phyloP scores from a whole-genome alignment of 306 rosid species.

The Pterocarpus santalinus region DNA sequence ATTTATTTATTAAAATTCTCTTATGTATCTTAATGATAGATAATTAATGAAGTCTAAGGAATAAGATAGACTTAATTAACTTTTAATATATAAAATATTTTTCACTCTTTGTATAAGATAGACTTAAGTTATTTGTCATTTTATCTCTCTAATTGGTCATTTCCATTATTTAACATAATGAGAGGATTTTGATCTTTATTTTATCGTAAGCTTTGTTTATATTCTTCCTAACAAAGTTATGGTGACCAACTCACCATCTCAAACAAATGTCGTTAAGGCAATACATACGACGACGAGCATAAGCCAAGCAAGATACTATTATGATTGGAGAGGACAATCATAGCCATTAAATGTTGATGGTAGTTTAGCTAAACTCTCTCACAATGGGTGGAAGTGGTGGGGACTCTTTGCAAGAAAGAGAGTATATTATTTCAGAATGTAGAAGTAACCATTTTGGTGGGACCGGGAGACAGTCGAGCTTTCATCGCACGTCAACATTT shows the following conservation, averaged over 20 bases:
- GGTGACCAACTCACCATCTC: not conserved
- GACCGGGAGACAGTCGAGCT: no score
- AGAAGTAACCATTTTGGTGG: no score
- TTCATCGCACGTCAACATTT: no score
- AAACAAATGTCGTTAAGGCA: no score
- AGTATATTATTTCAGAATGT: no score
- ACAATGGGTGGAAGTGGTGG: not conserved
- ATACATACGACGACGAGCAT: not conserved
- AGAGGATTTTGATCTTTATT: not conserved
- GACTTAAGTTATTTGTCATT: not conserved
- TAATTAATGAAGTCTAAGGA: no score
- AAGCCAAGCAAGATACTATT: not conserved
- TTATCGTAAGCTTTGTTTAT: not conserved
- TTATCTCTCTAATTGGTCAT: not conserved
- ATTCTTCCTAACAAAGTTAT: not conserved
- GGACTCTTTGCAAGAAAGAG: not conserved
- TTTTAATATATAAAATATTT: no score
- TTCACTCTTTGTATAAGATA: no score
- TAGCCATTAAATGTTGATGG: not conserved
- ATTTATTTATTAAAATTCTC: no score
- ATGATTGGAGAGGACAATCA: not conserved
- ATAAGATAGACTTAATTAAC: no score
- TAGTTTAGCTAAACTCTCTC: not conserved
- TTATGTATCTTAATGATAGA: no score
- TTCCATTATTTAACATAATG: not conserved